A percentile compares a stretch with the other conserved stretches of the same genome.
Conservation (phyloP, 768 basidiomycete genomes). For the Heimioporus sp. region DNA sequence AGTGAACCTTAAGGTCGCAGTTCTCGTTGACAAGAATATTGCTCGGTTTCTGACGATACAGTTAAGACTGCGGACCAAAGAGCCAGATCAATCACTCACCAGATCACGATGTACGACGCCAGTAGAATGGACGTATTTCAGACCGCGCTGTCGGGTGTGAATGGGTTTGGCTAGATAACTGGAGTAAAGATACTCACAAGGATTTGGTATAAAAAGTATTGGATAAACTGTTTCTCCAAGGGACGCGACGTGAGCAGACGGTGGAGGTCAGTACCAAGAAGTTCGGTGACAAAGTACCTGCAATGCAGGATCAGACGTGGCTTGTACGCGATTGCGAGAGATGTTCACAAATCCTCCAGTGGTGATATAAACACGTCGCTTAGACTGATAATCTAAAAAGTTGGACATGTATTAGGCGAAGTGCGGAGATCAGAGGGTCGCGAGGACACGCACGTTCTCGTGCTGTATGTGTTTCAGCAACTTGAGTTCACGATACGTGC, state of each 20-base stretch:
- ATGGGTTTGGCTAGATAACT: constrained; percentile 1
- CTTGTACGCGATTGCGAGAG: background rate
- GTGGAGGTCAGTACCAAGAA: constrained; percentile 97
- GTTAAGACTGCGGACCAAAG: background rate
- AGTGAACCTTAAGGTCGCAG: constrained; percentile 89
- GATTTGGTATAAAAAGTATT: constrained; percentile 99
- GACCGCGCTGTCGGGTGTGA: constrained; percentile 64
- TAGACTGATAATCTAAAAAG: constrained; percentile 87
- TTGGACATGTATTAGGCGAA: constrained; percentile 2
- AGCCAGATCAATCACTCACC: constrained; percentile 40
- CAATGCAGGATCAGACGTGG: background rate
- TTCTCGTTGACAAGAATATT: constrained; percentile 99
- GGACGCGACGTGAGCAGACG: constrained; percentile 95
- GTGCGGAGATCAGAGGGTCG: background rate
- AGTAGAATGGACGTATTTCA: constrained; percentile 99
- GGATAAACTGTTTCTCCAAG: constrained; percentile 99
- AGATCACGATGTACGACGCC: constrained; percentile 98
- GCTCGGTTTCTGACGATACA: constrained; percentile 78
- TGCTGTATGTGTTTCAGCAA: constrained; percentile 98
- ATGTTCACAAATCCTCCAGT: constrained; percentile 89
- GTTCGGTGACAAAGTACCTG: constrained; percentile 98
- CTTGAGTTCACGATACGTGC: constrained; percentile 97
- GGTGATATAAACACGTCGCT: constrained; percentile 99
- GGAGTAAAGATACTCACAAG: constrained; percentile 52
- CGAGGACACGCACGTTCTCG: constrained; percentile 72